Base-by-base conservation (phyloP, 2,329 filamentous ascomycete genomes). In the Colletotrichum aenigma region DNA sequence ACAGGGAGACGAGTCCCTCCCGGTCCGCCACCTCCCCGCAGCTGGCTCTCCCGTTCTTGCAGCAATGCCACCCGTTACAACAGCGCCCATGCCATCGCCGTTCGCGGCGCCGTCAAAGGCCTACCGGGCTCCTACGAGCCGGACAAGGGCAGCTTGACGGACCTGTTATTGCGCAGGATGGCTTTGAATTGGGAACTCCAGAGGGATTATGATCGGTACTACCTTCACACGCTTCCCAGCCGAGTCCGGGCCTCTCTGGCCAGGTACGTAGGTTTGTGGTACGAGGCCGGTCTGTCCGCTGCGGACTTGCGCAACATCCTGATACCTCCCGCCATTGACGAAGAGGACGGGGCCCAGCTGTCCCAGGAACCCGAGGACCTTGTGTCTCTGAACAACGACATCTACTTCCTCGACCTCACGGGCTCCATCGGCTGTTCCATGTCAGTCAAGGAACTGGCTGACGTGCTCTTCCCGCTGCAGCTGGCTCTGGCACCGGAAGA, bases 11-110 rank as follows among this genome's bases (percentile, higher is more conserved):
- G 90, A 71, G 82, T 88, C 24, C 91, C 91, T 12, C 87, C 91
- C 3, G 91, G 91, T 0, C 91, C 91, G 26, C 87, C 91, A 30
- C 88, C 91, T 26, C 91, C 91, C 3, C 86, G 86, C 48, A 92
- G 90, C 79, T 93, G 91, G 91, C 78, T 81, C 73, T 84, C 84
- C 4, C 81, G 70, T 71, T 78, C 82, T 76, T 81, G 78, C 10
- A 81, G 62, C 26, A 71, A 78, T 75, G 72, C 48, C 55, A 34
- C 48, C 66, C 65, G 69, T 34, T 64, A 64, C 61, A 64, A 24
- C 34, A 64, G 61, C 30, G 65, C 74, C 38, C 70, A 66, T 38
- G 61, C 32, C 69, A 71, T 78, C 43, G 61, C 30, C 30, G 65
- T 38, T 34, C 71, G 30, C 26, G 70, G 32, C 58, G 58, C 36